These are phyloP conservation scores for Fremontodendron californicum DNA, from an alignment of 345 rosid species.

Conservation along the genomic window DNA sequence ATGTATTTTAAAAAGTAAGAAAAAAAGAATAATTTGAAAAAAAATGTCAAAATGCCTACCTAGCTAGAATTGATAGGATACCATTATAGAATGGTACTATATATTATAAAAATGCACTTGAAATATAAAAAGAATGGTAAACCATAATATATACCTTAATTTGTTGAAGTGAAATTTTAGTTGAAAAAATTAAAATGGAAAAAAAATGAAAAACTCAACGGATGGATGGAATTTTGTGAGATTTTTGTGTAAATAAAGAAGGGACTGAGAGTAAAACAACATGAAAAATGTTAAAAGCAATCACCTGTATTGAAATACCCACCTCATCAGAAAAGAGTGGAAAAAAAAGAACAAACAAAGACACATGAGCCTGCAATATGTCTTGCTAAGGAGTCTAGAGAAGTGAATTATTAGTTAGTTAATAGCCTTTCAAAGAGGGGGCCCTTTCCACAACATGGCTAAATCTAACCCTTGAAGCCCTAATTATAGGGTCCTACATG, in stretches of 20 bases:
- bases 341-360: not conserved
- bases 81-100: too few species aligned
- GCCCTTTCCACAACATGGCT: slow-evolving; percentile 9
- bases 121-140: not conserved
- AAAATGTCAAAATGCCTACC: too few species aligned
- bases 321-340: too few species aligned
- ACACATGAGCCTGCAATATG: not conserved
- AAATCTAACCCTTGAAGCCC: slow-evolving; percentile 20
- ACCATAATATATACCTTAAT: not conserved
- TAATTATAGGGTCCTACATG: slow-evolving; percentile 18
- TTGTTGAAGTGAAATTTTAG: not conserved
- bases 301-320: not conserved
- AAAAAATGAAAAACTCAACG: not conserved
- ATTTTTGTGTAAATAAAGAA: not conserved
- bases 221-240: not conserved
- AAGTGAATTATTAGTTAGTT: not conserved
- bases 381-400: not conserved
- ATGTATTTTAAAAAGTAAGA: too few species aligned
- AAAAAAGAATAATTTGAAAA: too few species aligned
- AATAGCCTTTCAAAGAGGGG: not conserved
- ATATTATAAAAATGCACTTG: too few species aligned
- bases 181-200: not conserved
- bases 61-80: too few species aligned
- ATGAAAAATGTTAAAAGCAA: not conserved
- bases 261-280: not conserved